Conservation (phyloP, 768 basidiomycete species). For the Naematelia encephala region DNA sequence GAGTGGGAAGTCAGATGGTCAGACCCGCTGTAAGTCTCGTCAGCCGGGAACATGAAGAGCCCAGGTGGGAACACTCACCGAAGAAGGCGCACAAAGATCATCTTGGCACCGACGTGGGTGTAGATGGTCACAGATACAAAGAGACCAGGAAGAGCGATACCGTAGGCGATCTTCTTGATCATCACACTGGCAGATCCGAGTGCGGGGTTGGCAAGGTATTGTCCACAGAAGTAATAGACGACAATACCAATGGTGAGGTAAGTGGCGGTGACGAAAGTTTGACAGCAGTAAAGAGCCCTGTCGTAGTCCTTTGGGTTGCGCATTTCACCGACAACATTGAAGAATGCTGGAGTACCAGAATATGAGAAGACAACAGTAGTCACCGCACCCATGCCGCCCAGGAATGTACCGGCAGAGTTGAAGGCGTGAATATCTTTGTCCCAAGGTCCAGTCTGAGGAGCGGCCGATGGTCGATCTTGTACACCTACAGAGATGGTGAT, state of each 20-base stretch:
- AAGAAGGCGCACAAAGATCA: slow-evolving; percentile 39
- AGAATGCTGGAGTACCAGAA: slow-evolving; percentile 33
- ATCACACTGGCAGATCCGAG: slow-evolving; percentile 44
- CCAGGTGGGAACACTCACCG: slow-evolving; percentile 32
- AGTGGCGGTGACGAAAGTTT: slow-evolving; percentile 35
- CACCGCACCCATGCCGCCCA: slow-evolving; percentile 48
- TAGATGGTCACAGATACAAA: slow-evolving; percentile 29
- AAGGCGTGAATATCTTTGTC: slow-evolving; percentile 13
- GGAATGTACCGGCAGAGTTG: slow-evolving; percentile 17
- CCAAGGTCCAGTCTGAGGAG: slow-evolving; percentile 18
- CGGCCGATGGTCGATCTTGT: slow-evolving; percentile 27
- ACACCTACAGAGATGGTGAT: slow-evolving; percentile 31
- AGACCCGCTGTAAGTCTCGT: slow-evolving; percentile 23
- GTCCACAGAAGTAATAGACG: slow-evolving; percentile 43
- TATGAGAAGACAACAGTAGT: slow-evolving; percentile 47
- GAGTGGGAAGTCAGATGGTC: not conserved
- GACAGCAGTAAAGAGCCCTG: slow-evolving; percentile 38
- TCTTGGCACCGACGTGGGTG: slow-evolving; percentile 22
- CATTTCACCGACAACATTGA: slow-evolving; percentile 50
- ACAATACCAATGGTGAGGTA: slow-evolving; percentile 41
- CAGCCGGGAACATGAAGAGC: slow-evolving; percentile 36
- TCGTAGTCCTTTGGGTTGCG: slow-evolving; percentile 45
- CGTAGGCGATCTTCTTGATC: slow-evolving; percentile 41
- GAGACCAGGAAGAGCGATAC: slow-evolving; percentile 27
- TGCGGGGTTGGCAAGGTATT: slow-evolving; percentile 48